phyloP scores from a whole-genome alignment of 192 early-diverging fungal species.

The Podila epigama region DNA sequence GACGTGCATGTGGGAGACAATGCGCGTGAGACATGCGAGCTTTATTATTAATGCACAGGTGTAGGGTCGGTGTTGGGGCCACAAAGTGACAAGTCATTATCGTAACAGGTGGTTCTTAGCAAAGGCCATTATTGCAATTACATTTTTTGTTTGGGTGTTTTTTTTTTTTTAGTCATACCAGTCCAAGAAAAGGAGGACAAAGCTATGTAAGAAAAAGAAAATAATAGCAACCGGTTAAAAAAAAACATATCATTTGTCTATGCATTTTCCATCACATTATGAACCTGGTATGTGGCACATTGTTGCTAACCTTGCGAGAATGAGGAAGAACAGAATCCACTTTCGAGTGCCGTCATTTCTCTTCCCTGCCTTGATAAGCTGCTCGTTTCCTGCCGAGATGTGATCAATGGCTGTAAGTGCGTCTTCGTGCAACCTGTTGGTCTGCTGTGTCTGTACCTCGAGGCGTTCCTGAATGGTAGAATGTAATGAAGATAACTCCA shows the following conservation, averaged over 20 bases:
- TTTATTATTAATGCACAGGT: too few species aligned
- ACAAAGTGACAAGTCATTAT: too few species aligned
- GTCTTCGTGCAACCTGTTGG: conserved; percentile 75
- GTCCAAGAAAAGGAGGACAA: conserved; percentile 79
- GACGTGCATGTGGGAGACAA: too few species aligned
- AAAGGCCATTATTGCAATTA: background rate
- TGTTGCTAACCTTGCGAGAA: conserved; percentile 55
- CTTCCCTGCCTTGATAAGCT: conserved; percentile 68
- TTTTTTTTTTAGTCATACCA: conserved; percentile 70
- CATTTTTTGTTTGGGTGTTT: background rate
- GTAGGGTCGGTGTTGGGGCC: too few species aligned
- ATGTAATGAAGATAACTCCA: conserved; percentile 78
- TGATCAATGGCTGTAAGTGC: conserved; percentile 69
- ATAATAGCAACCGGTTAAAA: background rate
- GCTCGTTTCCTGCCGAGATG: conserved; percentile 72
- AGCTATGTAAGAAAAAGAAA: conserved; percentile 39
- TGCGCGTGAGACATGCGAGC: too few species aligned
- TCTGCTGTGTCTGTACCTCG: conserved; percentile 73
- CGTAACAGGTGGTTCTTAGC: too few species aligned
- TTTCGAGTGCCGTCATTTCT: conserved; percentile 73
- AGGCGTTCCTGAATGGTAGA: conserved; percentile 75
- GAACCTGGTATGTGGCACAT: background rate
- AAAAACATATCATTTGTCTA: background rate
- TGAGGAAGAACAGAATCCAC: conserved; percentile 74
- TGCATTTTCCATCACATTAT: background rate